Conservation (phyloP, 768 basidiomycete genomes). For the Mycena capillaripes region DNA sequence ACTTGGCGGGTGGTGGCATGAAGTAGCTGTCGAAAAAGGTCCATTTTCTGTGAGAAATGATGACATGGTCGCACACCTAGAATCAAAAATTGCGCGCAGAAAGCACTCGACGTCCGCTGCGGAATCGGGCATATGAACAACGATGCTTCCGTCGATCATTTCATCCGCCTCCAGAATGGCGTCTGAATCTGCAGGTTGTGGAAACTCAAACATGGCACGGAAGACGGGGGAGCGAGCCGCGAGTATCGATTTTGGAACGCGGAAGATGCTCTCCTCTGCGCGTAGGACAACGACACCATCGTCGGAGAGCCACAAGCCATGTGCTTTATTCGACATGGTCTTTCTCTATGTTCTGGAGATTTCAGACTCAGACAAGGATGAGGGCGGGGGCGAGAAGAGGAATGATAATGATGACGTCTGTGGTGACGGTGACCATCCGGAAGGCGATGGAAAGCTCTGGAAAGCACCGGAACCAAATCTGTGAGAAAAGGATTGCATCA, state of each 20-base stretch:
- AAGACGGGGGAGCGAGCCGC: constrained; percentile 9
- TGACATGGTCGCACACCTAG: background rate
- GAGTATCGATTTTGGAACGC: constrained; percentile 9
- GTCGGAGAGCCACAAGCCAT: constrained; percentile 2
- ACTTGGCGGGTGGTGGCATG: constrained; percentile 1
- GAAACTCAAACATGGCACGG: constrained; percentile 2
- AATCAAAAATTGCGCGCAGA: constrained; percentile 5
- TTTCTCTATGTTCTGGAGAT: too few species aligned
- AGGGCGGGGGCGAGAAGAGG: too few species aligned
- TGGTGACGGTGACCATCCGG: too few species aligned
- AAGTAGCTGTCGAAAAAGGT: background rate
- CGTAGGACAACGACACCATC: constrained; percentile 1
- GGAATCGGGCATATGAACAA: background rate
- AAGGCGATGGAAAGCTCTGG: too few species aligned
- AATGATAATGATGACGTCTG: too few species aligned
- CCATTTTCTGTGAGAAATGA: background rate
- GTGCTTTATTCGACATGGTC: background rate
- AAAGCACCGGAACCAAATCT: too few species aligned
- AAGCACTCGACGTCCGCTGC: background rate
- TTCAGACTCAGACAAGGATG: too few species aligned
- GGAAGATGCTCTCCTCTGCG: background rate
- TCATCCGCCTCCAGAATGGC: background rate
- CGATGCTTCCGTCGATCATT: background rate
- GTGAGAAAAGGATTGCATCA: too few species aligned
- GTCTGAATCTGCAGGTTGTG: background rate